Percentiles rank a stretch among this genome's conserved stretches.
These are phyloP conservation scores for Centrapalus pauciflorus DNA, from an alignment of 129 eudicot species.

Conservation along the genomic window DNA sequence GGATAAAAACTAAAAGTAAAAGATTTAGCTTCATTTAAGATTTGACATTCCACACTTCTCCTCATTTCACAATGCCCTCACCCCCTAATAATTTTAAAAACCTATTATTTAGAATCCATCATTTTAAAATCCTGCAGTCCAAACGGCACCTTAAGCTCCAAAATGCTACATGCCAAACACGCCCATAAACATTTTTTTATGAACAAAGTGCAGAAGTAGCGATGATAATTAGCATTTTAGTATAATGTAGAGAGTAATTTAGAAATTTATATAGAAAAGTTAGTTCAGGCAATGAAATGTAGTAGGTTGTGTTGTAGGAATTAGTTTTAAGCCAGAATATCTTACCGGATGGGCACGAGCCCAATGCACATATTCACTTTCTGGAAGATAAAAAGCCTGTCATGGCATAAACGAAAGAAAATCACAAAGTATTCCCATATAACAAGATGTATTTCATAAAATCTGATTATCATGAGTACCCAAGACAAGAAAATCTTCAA, in stretches of 20 bases:
- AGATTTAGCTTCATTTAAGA: no score
- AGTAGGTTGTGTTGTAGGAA: not conserved
- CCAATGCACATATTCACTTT: constrained; percentile 91
- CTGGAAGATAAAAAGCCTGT: constrained; percentile 97
- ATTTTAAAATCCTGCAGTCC: no score
- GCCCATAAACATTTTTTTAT: no score
- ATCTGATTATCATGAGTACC: constrained; percentile 2
- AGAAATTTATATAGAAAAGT: not conserved
- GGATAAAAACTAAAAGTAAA: not conserved
- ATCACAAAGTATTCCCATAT: not conserved
- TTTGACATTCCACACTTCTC: no score
- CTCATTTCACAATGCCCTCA: no score
- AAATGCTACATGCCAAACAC: no score
- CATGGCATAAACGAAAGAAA: not conserved
- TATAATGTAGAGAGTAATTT: not conserved
- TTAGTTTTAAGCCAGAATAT: not conserved
- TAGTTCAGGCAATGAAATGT: not conserved
- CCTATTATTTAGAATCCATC: no score
- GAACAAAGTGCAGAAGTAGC: not conserved
- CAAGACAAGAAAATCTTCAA: not conserved
- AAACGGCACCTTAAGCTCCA: no score
- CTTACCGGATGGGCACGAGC: constrained; percentile 87
- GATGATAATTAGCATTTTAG: not conserved
- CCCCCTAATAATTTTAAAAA: no score
- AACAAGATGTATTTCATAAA: constrained; percentile 5